Percentiles rank a stretch among this genome's conserved stretches.
These are phyloP conservation scores for Emergomyces africanus DNA, from an alignment of 2,329 filamentous ascomycete genomes.

Conservation along the genomic window DNA sequence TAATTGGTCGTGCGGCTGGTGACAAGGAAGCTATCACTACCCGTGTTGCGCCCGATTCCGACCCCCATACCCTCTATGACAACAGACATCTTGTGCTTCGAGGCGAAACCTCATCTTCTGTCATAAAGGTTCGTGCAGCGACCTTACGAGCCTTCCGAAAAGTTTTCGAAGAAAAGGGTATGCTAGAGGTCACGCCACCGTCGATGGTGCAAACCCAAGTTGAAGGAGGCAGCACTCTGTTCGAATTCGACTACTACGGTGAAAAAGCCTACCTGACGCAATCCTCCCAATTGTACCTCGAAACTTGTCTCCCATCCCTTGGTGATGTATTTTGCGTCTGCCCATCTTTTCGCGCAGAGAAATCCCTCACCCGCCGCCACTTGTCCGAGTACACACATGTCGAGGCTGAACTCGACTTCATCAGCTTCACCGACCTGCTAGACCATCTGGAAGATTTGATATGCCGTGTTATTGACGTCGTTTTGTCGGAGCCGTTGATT, in stretches of 20 bases:
- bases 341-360: slow-evolving; percentile 97
- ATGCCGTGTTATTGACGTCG: slow-evolving; percentile 69
- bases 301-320: slow-evolving; percentile 80
- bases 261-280: slow-evolving; percentile 90
- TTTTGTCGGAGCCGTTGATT: slow-evolving; percentile 59
- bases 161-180: slow-evolving; percentile 61
- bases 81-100: slow-evolving; percentile 75
- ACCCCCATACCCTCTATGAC: slow-evolving; percentile 63
- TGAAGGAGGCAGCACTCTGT: slow-evolving; percentile 83
- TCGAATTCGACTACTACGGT: slow-evolving; percentile 79
- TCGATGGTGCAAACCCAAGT: slow-evolving; percentile 92
- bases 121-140: slow-evolving; percentile 75
- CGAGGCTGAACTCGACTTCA: slow-evolving; percentile 93
- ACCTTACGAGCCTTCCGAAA: slow-evolving; percentile 70
- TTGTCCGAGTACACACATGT: slow-evolving; percentile 94
- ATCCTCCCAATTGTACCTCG: slow-evolving; percentile 93
- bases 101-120: slow-evolving; percentile 67
- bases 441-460: slow-evolving; percentile 76
- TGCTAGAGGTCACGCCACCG: slow-evolving; percentile 76
- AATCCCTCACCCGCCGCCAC: slow-evolving; percentile 86
- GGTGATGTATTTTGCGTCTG: slow-evolving; percentile 97
- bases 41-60: slow-evolving; percentile 54
- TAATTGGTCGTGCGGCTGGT: slow-evolving; percentile 66
- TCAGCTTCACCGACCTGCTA: slow-evolving; percentile 81
- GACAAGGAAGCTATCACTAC: slow-evolving; percentile 90